Percentiles rank a stretch among this genome's conserved stretches.
phyloP scores from a whole-genome alignment of 176 grass and related monocot genomes.

The Chloris gayana region DNA sequence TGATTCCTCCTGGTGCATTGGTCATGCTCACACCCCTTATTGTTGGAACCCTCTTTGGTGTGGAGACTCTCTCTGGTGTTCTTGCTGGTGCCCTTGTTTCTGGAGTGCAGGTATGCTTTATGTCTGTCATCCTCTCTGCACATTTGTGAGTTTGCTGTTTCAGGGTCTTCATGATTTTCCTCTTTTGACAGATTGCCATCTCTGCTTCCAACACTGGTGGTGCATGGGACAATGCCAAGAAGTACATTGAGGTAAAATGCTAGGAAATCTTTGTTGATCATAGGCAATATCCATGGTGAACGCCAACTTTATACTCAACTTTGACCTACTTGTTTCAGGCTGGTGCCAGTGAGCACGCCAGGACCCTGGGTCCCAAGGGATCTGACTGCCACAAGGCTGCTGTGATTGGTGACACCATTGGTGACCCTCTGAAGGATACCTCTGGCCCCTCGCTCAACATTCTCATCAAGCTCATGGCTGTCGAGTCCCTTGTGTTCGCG shows the following conservation, averaged over 20 bases:
- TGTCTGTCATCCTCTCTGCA: neutral
- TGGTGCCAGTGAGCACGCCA: constrained; percentile 70
- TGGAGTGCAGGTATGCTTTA: constrained; percentile 66
- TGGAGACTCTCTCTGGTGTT: constrained; percentile 85
- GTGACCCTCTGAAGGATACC: constrained; percentile 93
- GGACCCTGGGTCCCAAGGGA: constrained; percentile 74
- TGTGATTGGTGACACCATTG: constrained; percentile 86
- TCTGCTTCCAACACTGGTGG: constrained; percentile 94
- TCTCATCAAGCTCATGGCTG: constrained; percentile 95
- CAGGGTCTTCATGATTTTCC: constrained; percentile 11
- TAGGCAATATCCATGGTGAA: neutral
- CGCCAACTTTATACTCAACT: neutral
- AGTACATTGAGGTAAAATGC: constrained; percentile 83
- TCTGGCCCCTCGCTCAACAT: constrained; percentile 89
- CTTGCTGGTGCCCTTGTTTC: constrained; percentile 92
- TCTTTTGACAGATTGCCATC: constrained; percentile 66
- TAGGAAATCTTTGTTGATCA: neutral
- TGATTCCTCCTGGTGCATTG: constrained; percentile 87
- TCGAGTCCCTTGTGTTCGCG: constrained; percentile 82
- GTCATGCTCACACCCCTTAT: constrained; percentile 90
- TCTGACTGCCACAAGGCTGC: constrained; percentile 93
- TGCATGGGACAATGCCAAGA: constrained; percentile 94
- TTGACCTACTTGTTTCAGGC: constrained; percentile 48
- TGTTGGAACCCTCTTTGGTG: constrained; percentile 80
- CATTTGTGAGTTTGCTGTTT: neutral